Evolutionary conservation across 2,329 filamentous ascomycete species (phyloP).

Genomic region (Aureobasidium sp.): DNA sequence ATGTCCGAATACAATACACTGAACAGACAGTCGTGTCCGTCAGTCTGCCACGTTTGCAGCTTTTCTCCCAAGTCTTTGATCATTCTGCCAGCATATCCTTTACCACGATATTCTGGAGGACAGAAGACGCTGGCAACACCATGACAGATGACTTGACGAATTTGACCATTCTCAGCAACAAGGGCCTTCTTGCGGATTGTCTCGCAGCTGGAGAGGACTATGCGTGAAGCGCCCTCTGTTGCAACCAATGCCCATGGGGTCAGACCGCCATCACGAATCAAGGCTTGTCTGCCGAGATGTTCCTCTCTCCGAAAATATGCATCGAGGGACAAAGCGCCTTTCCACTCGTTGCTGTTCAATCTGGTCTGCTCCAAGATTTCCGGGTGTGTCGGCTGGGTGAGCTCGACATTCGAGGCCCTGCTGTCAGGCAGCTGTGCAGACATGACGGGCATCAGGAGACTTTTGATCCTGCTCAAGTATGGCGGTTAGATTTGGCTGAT

Average conservation of each 20-base stretch:
- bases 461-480: background rate
- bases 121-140: slow-evolving; percentile 76
- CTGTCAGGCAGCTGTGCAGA: slow-evolving; percentile 1
- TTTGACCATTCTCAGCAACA: slow-evolving; percentile 37
- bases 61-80: slow-evolving; percentile 56
- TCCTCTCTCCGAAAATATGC: slow-evolving; percentile 54
- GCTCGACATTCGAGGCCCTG: slow-evolving; percentile 37
- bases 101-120: slow-evolving; percentile 56
- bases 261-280: slow-evolving; percentile 50
- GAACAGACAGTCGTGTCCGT: slow-evolving; percentile 49
- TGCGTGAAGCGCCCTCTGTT: slow-evolving; percentile 26
- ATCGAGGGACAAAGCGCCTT: slow-evolving; percentile 47
- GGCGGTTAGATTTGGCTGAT: background rate
- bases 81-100: slow-evolving; percentile 73
- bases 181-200: slow-evolving; percentile 45
- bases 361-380: slow-evolving; percentile 48
- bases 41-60: slow-evolving; percentile 47
- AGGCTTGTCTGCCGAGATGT: slow-evolving; percentile 42
- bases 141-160: slow-evolving; percentile 57
- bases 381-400: slow-evolving; percentile 48
- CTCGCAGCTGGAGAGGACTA: slow-evolving; percentile 53
- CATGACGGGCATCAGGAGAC: background rate
- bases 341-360: slow-evolving; percentile 52
- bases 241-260: slow-evolving; percentile 56
- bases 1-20: slow-evolving; percentile 84